Base-by-base conservation (phyloP, 208 protist species). In the Crithidia fasciculata region DNA sequence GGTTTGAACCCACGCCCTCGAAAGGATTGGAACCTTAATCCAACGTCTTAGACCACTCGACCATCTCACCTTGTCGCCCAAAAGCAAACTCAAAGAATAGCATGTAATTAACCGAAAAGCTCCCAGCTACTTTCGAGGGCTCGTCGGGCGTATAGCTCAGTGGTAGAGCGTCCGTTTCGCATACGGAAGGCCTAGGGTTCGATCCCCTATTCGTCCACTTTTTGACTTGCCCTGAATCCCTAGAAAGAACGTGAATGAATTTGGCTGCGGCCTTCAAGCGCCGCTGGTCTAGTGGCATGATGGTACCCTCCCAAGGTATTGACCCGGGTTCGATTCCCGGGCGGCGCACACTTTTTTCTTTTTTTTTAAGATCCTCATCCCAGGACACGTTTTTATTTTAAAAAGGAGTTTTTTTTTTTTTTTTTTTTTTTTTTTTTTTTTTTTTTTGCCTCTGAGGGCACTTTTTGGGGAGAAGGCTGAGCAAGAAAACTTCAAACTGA, bases 281-380 rank as follows among this genome's bases (percentile, higher is more conserved):
- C 89, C 89, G 89, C 80, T 95, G 88, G 88, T 95, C 88, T 95
- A 93, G 91, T 95, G 88, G 88, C 86, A 94, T 93, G 88, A 95
- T 95, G 88, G 85, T 91, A 93, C 88, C 88, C 87, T 94, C 88
- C 88, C 88, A 95, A 93, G 88, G 88, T 93, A 91, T 95, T 91
- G 91, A 94, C 87, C 87, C 90, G 88, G 88, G 90, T 95, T 92
- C 87, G 88, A 95, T 93, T 93, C 87, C 88, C 90, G 88, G 88
- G 79, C 86, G 89, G 89, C 86, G 89, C 89, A 91, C 2, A 56
- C 70, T 81, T 83, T 71, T 71, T 81, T 70, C 28, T 50, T 18
- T 0, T 50, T 18, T 0, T 18, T 28, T 28, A 28, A 28, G 1
- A 28, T 2, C 1, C 28, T 28, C 28, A 28, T 28, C 28, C 28